Evolutionary conservation across 352 stramenopile species (phyloP).

Genomic region (Elongisporangium prolatum): DNA sequence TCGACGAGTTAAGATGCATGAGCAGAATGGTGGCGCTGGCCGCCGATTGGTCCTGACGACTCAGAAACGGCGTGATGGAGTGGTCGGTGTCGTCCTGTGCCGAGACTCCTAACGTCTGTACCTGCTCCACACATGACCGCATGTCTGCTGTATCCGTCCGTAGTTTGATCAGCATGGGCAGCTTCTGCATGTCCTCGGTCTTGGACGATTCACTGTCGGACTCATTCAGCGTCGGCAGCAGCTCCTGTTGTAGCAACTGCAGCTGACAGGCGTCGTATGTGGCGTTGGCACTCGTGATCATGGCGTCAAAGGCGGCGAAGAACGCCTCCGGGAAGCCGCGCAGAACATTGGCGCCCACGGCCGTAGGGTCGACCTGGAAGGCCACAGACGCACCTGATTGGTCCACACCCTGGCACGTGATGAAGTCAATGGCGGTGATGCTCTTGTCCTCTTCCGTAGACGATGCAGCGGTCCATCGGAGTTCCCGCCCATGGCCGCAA

Average conservation of each 20-base stretch:
- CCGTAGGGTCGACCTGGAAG: conserved; percentile 29
- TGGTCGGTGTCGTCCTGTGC: conserved; percentile 30
- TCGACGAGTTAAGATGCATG: conserved; percentile 33
- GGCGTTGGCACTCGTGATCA: conserved; percentile 51
- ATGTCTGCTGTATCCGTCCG: conserved; percentile 22
- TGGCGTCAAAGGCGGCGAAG: conserved; percentile 59
- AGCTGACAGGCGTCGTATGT: conserved; percentile 59
- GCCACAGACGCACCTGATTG: conserved; percentile 24
- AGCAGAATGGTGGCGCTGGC: conserved; percentile 46
- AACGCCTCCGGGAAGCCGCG: conserved; percentile 53
- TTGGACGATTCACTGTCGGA: conserved; percentile 14
- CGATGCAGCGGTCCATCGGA: background rate
- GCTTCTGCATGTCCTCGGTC: conserved; percentile 5
- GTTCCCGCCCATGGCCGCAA: conserved; percentile 7
- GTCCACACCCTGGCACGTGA: conserved; percentile 32
- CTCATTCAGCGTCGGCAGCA: conserved; percentile 34
- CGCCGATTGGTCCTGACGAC: conserved; percentile 28
- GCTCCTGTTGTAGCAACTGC: conserved; percentile 55
- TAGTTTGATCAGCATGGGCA: conserved; percentile 57
- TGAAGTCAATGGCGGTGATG: conserved; percentile 21
- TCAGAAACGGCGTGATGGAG: conserved; percentile 51
- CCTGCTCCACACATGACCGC: conserved; percentile 32
- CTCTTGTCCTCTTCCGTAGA: conserved; percentile 8
- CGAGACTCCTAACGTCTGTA: conserved; percentile 12
- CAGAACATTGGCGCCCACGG: conserved; percentile 29